Base-by-base conservation (phyloP, 495 filamentous ascomycete species). In the Apodospora peruviana region DNA sequence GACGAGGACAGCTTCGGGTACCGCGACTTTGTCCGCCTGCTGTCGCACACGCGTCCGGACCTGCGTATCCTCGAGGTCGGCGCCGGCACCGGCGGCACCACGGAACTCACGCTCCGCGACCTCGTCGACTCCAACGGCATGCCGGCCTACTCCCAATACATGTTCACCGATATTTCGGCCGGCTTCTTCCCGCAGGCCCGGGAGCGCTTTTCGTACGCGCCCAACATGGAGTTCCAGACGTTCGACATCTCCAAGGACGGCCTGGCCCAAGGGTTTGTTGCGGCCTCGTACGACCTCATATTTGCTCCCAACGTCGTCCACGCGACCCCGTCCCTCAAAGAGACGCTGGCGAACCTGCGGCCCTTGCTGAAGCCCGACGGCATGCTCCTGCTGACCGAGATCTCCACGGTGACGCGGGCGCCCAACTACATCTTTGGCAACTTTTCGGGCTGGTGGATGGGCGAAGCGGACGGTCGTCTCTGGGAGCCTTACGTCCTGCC, bases 251-350 rank as follows among this genome's bases (percentile, higher is more conserved):
- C 67, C 17, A 53, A 64, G 19, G 72, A 78, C 43, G 72, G 74
- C 1, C 25, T 47, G 0, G 51, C 62, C 22, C 79, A 84, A 46
- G 78, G 76, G 0, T 79, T 79, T 43, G 62, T 70, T 22, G 50
- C 47, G 2, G 67, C 48, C 2, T 47, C 56, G 0, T 84, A 77
- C 55, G 80, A 84, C 47, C 52, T 84, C 1, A 63, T 84, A 9
- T 42, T 83, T 17, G 80, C 77, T 0, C 55, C 73, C 7, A 75
- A 79, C 48, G 77, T 81, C 3, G 35, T 76, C 4, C 74, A 77
- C 43, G 71, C 74, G 5, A 76, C 73, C n/a, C 52, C 51, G 11
- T 52, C 48, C 43, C 57, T 75, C 23, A 47, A 47, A 2, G 52
- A 46, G 5, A 71, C 71, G 4, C 37, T 75, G 23, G 27, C 41